Conservation (phyloP, 2,329 filamentous ascomycete genomes). For the Arthrinium puccinioides region DNA sequence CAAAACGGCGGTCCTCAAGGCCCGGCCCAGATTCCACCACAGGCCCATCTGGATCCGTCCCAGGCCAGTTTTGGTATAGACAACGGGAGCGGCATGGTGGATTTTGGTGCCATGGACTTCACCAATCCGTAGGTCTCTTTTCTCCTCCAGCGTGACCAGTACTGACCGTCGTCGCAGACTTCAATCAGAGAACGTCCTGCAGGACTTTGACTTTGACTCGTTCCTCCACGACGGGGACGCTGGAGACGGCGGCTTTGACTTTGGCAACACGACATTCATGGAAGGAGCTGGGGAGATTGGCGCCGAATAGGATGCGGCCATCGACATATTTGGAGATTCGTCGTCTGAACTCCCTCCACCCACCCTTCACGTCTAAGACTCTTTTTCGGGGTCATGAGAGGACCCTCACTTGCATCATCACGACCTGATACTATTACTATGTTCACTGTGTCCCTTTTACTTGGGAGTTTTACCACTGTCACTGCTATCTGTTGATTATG, state of each 20-base stretch:
- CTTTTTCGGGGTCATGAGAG: background rate
- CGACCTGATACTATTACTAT: background rate
- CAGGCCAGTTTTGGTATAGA: conserved; percentile 44
- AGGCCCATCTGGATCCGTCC: conserved; percentile 37
- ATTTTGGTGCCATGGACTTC: conserved; percentile 45
- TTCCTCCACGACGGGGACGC: conserved; percentile 2
- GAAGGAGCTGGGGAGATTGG: conserved; percentile 49
- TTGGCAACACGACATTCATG: conserved; percentile 26
- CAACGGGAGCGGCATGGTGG: conserved; percentile 22
- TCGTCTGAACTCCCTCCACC: background rate
- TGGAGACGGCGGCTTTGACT: conserved; percentile 2
- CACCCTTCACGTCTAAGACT: background rate
- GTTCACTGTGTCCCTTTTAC: background rate
- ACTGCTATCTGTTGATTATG: background rate
- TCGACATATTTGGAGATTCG: background rate
- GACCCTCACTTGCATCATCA: background rate
- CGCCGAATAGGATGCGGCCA: conserved; percentile 37
- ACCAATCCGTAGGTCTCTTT: conserved; percentile 16
- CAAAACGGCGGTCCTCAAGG: conserved; percentile 36
- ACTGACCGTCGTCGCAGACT: too few species aligned
- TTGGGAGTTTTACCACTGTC: too few species aligned
- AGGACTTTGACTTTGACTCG: conserved; percentile 5
- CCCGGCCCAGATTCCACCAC: conserved; percentile 34
- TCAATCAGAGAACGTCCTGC: conserved; percentile 41
- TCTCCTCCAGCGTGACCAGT: background rate